Conservation (phyloP, 345 rosid species). For the Excoecaria cochinchinensis region DNA sequence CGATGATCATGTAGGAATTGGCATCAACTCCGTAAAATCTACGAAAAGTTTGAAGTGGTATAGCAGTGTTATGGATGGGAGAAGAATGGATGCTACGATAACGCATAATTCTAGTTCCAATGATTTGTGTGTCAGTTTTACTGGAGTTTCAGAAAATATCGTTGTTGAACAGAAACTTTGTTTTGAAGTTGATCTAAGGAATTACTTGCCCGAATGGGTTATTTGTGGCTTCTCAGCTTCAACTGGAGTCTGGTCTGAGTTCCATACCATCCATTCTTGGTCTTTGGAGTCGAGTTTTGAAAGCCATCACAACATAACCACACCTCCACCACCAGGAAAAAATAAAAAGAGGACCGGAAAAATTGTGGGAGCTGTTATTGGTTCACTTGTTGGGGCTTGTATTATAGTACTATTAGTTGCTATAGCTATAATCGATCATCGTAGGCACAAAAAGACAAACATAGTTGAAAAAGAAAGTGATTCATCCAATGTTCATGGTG, state of each 20-base stretch:
- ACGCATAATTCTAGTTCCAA: neutral
- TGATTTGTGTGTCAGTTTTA: neutral
- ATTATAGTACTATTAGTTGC: no score
- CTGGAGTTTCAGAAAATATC: neutral
- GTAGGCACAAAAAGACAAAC: no score
- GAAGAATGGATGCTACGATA: neutral
- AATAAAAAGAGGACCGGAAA: no score
- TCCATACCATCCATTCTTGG: slow-evolving; percentile 23
- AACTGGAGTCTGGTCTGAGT: slow-evolving; percentile 11
- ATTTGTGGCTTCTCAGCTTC: slow-evolving; percentile 32
- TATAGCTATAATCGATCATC: no score
- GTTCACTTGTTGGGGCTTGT: no score
- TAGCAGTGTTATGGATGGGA: slow-evolving; percentile 7
- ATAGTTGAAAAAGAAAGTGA: no score
- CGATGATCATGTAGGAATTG: slow-evolving; percentile 6
- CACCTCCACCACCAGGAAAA: neutral
- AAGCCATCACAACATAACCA: neutral
- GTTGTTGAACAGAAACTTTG: neutral
- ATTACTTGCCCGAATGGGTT: slow-evolving; percentile 15
- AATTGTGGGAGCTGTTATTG: no score
- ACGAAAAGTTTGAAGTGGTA: neutral
- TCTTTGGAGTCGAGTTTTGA: slow-evolving; percentile 12
- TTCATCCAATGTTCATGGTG: no score
- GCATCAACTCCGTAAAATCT: slow-evolving; percentile 5
- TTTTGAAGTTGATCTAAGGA: slow-evolving; percentile 9